Base-by-base conservation (phyloP, 2,329 filamentous ascomycete genomes). In the Ilyonectria destructans region DNA sequence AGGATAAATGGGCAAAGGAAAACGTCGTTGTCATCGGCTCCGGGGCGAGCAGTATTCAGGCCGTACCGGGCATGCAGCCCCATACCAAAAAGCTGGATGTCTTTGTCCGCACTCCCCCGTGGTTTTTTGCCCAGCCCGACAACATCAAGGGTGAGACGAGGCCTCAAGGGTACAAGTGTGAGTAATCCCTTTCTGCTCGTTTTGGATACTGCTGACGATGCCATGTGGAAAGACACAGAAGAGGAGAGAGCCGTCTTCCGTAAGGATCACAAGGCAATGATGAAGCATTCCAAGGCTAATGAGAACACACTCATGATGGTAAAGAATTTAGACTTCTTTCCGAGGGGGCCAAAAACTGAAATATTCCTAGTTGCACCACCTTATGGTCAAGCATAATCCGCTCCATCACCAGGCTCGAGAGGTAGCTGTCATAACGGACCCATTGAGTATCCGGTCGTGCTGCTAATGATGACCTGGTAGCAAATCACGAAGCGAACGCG, bases 61-160 rank as follows among this genome's bases (percentile, higher is more conserved):
- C 49, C 2, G 63, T 66, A 2, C 51, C 63, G 1, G 58, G 51
- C 3, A 66, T 66, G 63, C 63, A 66, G 9, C 63, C 58, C 19
- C 29, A 66, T 33, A 56, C 45, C 6, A 56, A 66, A 6, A n/a
- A 61, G 7, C 13, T 66, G n/a, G 37, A 66, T 15, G 51, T 61
- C 17, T 61, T 66, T 7, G 43, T 66, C 2, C 49, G 63, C 0
- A 62, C 59, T 4, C 35, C 35, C 6, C 6, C 52, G 6, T 62
- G 59, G 59, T 56, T 62, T 8, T 54, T 62, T 7, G 23, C 59
- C 1, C 48, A 55, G 15, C n/a, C 29, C n/a, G 49, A 52, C 43
- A 13, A 48, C 4, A 26, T 37, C n/a, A n/a, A 21, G n/a, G 49
- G 4, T 2, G 49, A 52, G 29, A 19, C 29, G 3, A 52, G 49